Evolutionary conservation across 2,329 filamentous ascomycete genomes (phyloP).

Genomic region (Botryosphaeria dothidea): DNA sequence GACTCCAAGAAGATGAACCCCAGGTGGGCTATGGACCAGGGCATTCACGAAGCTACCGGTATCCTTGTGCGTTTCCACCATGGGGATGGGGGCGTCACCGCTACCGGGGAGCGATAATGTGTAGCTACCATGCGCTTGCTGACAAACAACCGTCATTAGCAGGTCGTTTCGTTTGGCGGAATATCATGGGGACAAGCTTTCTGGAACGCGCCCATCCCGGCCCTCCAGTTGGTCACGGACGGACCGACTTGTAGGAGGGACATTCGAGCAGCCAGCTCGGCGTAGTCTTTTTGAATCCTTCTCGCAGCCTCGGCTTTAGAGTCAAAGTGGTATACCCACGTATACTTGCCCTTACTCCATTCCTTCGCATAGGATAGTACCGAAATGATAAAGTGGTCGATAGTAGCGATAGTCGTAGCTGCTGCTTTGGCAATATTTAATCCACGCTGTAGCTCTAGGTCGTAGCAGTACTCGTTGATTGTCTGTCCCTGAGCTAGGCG

Average conservation of each 20-base stretch:
- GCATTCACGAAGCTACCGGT: neutral
- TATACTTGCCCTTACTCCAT: neutral
- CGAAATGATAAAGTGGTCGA: neutral
- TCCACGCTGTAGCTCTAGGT: neutral
- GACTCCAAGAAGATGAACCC: neutral
- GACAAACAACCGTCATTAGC: too few relatives aligned
- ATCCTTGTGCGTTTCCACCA: conserved; percentile 26
- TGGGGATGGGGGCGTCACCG: too few relatives aligned
- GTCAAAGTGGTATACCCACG: neutral
- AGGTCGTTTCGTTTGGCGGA: conserved; percentile 29
- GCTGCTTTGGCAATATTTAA: neutral
- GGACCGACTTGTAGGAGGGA: too few relatives aligned
- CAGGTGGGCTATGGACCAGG: neutral
- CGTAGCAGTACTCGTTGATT: neutral
- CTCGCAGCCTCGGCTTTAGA: neutral
- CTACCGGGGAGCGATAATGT: too few relatives aligned
- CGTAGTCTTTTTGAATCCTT: too few relatives aligned
- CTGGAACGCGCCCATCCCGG: neutral
- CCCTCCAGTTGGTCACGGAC: too few relatives aligned
- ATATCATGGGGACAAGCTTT: neutral
- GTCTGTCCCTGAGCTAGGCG: neutral
- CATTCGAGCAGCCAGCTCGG: too few relatives aligned
- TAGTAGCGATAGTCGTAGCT: neutral
- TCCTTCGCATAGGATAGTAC: neutral
- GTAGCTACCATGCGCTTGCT: too few relatives aligned